These are phyloP conservation scores for Kluyveromyces dobzhanskii DNA, from an alignment of 805 yeast species.

Conservation along the genomic window DNA sequence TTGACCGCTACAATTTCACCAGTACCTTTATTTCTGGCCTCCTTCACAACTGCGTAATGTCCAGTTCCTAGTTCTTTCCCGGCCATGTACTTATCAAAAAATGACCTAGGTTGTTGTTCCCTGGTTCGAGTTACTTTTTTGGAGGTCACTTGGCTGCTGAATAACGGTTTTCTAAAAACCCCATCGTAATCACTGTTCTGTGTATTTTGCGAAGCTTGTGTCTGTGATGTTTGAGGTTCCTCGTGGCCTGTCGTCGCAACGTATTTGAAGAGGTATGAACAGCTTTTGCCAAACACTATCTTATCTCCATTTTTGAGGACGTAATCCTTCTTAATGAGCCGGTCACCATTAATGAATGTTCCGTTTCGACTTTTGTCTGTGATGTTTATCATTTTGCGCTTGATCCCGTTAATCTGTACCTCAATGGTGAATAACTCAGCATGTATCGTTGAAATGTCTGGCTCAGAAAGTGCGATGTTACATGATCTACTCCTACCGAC, in stretches of 20 bases:
- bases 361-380: constrained; percentile 58
- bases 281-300: constrained; percentile 48
- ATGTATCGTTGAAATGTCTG: constrained; percentile 60
- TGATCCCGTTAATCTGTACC: constrained; percentile 27
- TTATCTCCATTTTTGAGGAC: constrained; percentile 58
- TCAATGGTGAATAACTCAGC: constrained; percentile 42
- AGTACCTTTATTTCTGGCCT: constrained; percentile 48
- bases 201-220: neutral
- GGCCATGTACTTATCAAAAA: constrained; percentile 42
- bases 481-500: constrained; percentile 55
- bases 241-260: constrained; percentile 8
- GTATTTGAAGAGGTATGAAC: constrained; percentile 43
- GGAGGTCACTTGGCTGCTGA: constrained; percentile 17
- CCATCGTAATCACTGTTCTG: constrained; percentile 6
- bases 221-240: neutral
- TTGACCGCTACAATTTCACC: constrained; percentile 66
- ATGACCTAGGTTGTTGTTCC: constrained; percentile 30
- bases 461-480: constrained; percentile 44
- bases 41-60: constrained; percentile 75
- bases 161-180: constrained; percentile 24
- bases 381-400: constrained; percentile 35
- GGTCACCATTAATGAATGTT: constrained; percentile 52
- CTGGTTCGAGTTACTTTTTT: constrained; percentile 10
- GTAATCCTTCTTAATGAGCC: constrained; percentile 38
- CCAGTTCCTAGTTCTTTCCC: constrained; percentile 65